A percentile compares a stretch with the other conserved stretches of the same genome.
These are phyloP conservation scores for Camelina neglecta DNA, from an alignment of 345 rosid genomes.

Conservation along the genomic window DNA sequence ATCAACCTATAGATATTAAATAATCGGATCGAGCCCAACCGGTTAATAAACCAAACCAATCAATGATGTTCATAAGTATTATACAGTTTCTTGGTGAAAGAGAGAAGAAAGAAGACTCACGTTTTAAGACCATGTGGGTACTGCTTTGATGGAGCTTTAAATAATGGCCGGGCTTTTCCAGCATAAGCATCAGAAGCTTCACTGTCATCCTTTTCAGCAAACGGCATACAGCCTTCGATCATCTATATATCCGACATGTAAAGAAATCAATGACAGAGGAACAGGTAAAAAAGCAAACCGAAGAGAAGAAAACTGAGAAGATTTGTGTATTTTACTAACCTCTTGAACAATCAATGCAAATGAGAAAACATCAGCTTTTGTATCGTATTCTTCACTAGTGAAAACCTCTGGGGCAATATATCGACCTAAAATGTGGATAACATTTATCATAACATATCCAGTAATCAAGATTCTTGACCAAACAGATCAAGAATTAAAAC, in stretches of 20 bases:
- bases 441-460: neutral
- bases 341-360: constrained; percentile 93
- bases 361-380: constrained; percentile 94
- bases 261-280: constrained; percentile 22
- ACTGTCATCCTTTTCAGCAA: constrained; percentile 62
- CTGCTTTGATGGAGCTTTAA: constrained; percentile 72
- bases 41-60: constrained; percentile 25
- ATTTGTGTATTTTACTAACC: constrained; percentile 45
- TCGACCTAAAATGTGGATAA: constrained; percentile 59
- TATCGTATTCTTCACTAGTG: constrained; percentile 70
- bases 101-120: constrained; percentile 49
- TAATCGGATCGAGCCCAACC: neutral
- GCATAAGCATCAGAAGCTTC: constrained; percentile 70
- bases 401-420: constrained; percentile 91
- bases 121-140: constrained; percentile 85
- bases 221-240: constrained; percentile 87
- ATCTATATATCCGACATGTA: constrained; percentile 50
- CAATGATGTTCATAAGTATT: neutral
- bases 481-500: constrained; percentile 17
- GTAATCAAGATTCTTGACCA: constrained; percentile 24
- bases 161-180: constrained; percentile 59
- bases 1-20: constrained; percentile 60
- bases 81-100: neutral
- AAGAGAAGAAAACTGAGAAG: neutral
- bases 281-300: neutral